Evolutionary conservation across 352 stramenopile genomes (phyloP).

Genomic region (Phytophthora cryptogea): DNA sequence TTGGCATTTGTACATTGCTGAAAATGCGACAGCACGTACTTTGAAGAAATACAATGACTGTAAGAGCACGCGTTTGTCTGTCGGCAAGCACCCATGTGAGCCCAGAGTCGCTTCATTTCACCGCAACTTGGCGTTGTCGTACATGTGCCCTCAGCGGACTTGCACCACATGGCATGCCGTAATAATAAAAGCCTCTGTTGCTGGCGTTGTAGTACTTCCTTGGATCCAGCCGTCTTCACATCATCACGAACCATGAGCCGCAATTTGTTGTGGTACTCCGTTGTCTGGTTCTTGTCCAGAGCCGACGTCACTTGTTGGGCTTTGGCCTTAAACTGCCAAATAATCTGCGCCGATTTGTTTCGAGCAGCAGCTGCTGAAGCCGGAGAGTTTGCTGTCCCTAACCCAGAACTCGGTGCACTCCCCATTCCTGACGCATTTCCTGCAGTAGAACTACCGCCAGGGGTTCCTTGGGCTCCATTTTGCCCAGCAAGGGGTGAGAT

Average conservation of each 20-base stretch:
- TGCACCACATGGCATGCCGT: slow-evolving; percentile 98
- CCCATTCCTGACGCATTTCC: slow-evolving; percentile 6
- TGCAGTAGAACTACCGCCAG: slow-evolving; percentile 13
- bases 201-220: slow-evolving; percentile 97
- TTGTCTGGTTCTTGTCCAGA: slow-evolving; percentile 79
- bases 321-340: slow-evolving; percentile 79
- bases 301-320: slow-evolving; percentile 82
- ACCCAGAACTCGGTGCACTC: slow-evolving; percentile 7
- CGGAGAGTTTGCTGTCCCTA: slow-evolving; percentile 22
- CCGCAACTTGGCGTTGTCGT: slow-evolving; percentile 95
- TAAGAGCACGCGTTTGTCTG: slow-evolving; percentile 96
- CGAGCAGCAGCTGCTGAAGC: slow-evolving; percentile 38
- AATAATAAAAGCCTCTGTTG: slow-evolving; percentile 97
- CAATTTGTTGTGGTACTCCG: slow-evolving; percentile 86
- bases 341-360: slow-evolving; percentile 80
- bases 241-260: slow-evolving; percentile 81
- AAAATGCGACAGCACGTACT: slow-evolving; percentile 99
- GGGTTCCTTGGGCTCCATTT: slow-evolving; percentile 25
- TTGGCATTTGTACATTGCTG: slow-evolving; percentile 98
- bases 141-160: slow-evolving; percentile 93
- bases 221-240: slow-evolving; percentile 71
- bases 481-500: slow-evolving; percentile 37
- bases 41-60: slow-evolving; percentile 98
- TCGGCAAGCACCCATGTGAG: slow-evolving; percentile 98
- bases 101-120: slow-evolving; percentile 98